Percentiles rank a stretch among this genome's conserved stretches.
These are phyloP conservation scores for Borovskyia barvae DNA, from an alignment of 208 protist species.

Conservation along the genomic window DNA sequence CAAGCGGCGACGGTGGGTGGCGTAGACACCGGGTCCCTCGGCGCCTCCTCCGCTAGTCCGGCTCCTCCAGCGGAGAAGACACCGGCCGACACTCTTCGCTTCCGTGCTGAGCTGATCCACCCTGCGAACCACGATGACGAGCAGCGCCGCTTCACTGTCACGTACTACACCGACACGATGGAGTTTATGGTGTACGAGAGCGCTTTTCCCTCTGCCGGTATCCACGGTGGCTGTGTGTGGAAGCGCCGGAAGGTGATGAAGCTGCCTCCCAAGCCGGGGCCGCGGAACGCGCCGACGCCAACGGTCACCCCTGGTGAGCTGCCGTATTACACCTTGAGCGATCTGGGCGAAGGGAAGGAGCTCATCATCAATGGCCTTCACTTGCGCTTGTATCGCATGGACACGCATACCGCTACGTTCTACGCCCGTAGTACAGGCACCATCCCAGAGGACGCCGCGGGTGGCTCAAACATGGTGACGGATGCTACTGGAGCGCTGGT, in stretches of 20 bases:
- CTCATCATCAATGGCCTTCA: constrained; percentile 63
- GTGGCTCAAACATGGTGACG: constrained; percentile 14
- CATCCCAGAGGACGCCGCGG: neutral
- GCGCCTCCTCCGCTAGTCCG: neutral
- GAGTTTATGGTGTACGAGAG: constrained; percentile 86
- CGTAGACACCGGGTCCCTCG: neutral
- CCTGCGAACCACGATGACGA: constrained; percentile 52
- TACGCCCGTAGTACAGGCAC: constrained; percentile 39
- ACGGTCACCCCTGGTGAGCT: constrained; percentile 9
- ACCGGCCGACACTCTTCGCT: constrained; percentile 67
- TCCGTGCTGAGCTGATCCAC: constrained; percentile 52
- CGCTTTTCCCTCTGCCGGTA: constrained; percentile 57
- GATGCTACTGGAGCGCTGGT: constrained; percentile 29
- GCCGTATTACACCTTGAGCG: constrained; percentile 52
- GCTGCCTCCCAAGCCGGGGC: constrained; percentile 25
- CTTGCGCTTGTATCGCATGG: constrained; percentile 78
- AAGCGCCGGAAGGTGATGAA: constrained; percentile 69
- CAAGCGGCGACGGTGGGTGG: constrained; percentile 22
- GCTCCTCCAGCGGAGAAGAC: neutral
- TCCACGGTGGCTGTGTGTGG: constrained; percentile 80
- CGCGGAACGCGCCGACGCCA: constrained; percentile 38
- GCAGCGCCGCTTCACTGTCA: constrained; percentile 72
- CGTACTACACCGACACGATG: constrained; percentile 87
- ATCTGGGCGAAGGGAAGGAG: constrained; percentile 69
- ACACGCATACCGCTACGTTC: constrained; percentile 76